phyloP scores from a whole-genome alignment of 805 yeast genomes.

The Candida insectorum region DNA sequence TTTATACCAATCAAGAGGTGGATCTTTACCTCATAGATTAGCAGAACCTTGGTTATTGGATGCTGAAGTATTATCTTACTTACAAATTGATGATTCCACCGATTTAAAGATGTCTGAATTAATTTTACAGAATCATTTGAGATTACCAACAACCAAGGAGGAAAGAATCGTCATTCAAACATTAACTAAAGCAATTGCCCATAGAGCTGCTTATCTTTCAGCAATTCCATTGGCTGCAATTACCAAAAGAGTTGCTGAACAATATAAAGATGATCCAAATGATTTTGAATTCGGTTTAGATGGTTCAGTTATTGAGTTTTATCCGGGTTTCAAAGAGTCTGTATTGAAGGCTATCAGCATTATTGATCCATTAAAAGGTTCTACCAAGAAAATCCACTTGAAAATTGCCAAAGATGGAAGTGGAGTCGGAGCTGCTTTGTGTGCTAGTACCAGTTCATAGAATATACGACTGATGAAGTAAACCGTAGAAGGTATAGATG shows the following conservation, averaged over 20 bases:
- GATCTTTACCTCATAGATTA: constrained; percentile 57
- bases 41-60: constrained; percentile 75
- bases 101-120: constrained; percentile 68
- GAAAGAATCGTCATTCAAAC: constrained; percentile 75
- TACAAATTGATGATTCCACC: constrained; percentile 81
- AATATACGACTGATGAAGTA: no score
- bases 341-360: constrained; percentile 73
- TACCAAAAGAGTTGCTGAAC: constrained; percentile 62
- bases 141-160: constrained; percentile 63
- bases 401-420: constrained; percentile 92
- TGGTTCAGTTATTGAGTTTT: constrained; percentile 90
- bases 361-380: constrained; percentile 69
- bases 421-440: constrained; percentile 95
- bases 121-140: constrained; percentile 59
- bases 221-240: constrained; percentile 90
- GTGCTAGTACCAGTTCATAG: constrained; percentile 57
- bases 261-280: constrained; percentile 45
- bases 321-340: constrained; percentile 83
- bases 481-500: no score
- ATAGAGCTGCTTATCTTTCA: constrained; percentile 85
- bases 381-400: constrained; percentile 70
- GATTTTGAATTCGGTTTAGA: constrained; percentile 94
- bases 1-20: constrained; percentile 38
- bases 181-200: constrained; percentile 74
- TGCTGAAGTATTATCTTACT: constrained; percentile 79